A percentile compares a stretch with the other conserved stretches of the same genome.
These are phyloP conservation scores for Rhodamnia rubescens DNA, from an alignment of 345 rosid genomes.

Conservation along the genomic window DNA sequence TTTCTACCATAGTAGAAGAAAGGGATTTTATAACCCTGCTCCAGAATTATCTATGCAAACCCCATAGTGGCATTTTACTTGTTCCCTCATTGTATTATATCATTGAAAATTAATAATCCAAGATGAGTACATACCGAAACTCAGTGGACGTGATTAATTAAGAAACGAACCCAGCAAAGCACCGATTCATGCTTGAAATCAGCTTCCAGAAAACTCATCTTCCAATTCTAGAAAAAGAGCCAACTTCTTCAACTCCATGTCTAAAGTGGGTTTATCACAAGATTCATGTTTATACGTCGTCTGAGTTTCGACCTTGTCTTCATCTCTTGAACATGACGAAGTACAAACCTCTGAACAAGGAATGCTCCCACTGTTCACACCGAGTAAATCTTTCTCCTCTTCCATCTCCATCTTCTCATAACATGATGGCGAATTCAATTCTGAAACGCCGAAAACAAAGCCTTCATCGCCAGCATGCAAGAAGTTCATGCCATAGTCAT, in stretches of 20 bases:
- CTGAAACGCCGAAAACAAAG: not conserved
- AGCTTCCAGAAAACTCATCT: not conserved
- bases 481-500: not conserved
- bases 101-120: not conserved
- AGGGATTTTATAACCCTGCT: not conserved
- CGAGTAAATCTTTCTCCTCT: not conserved
- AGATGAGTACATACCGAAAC: not conserved
- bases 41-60: not conserved
- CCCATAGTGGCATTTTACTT: not conserved
- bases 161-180: not conserved
- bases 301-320: not conserved
- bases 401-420: not conserved
- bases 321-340: not conserved
- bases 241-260: not conserved
- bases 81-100: not conserved
- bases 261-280: not conserved
- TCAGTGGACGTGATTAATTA: not conserved
- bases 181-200: not conserved
- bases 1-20: not conserved
- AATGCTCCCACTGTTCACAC: not conserved
- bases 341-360: not conserved
- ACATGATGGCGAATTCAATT: not conserved
- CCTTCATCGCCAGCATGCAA: not conserved
- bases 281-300: not conserved
- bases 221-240: conserved; percentile 6